Evolutionary conservation across 164 flowering plant species (phyloP).

Genomic region (Santalum album): DNA sequence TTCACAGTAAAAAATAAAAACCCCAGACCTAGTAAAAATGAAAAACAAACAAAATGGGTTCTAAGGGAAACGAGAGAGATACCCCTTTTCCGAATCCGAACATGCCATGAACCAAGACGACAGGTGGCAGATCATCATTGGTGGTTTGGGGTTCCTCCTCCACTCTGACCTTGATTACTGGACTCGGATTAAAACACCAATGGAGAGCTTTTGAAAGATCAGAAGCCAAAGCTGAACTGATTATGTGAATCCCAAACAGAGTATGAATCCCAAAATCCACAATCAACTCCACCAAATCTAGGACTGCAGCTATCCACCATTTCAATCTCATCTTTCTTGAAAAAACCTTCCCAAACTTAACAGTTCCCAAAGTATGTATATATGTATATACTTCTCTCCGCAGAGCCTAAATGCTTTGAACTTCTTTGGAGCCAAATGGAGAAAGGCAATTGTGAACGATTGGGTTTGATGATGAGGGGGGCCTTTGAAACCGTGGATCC

Average conservation of each 20-base stretch:
- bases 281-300: background rate
- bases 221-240: background rate
- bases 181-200: background rate
- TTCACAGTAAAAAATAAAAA: background rate
- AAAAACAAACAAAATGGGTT: background rate
- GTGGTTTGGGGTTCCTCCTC: background rate
- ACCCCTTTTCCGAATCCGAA: constrained; percentile 5
- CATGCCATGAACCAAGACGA: constrained; percentile 2
- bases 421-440: too few relatives aligned
- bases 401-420: too few relatives aligned
- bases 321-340: too few relatives aligned
- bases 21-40: background rate
- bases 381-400: too few relatives aligned
- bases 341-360: too few relatives aligned
- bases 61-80: background rate
- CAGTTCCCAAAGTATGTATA: too few relatives aligned
- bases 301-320: too few relatives aligned
- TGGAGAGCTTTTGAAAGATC: background rate
- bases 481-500: too few relatives aligned
- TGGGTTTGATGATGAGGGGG: too few relatives aligned
- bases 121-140: background rate
- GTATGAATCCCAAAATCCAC: background rate
- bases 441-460: too few relatives aligned
- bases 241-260: background rate
- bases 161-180: background rate